A percentile compares a stretch with the other conserved stretches of the same genome.
Conservation (phyloP, 139 green algal genomes). For the Haematococcus lacustris region DNA sequence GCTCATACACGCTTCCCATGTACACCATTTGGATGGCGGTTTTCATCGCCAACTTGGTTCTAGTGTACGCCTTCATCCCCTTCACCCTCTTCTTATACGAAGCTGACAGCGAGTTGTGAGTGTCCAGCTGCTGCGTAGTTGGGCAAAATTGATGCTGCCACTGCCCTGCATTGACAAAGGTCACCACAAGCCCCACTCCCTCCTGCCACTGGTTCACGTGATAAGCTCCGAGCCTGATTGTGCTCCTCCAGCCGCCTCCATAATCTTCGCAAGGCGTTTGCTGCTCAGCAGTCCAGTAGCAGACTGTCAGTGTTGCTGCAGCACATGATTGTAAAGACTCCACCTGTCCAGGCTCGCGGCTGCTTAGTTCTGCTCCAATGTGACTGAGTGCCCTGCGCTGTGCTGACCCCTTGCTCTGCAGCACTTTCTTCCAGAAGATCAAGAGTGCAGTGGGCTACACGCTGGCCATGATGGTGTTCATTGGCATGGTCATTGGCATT, state of each 20-base stretch:
- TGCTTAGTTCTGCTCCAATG: too few relatives aligned
- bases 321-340: too few relatives aligned
- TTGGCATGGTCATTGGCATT: slow-evolving; percentile 64
- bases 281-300: too few relatives aligned
- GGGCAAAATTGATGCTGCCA: background rate
- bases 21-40: slow-evolving; percentile 76
- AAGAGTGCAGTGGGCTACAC: slow-evolving; percentile 56
- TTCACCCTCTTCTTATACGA: slow-evolving; percentile 98
- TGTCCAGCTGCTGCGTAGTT: too few relatives aligned
- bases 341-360: too few relatives aligned
- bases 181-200: too few relatives aligned
- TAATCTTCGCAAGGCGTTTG: too few relatives aligned
- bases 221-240: too few relatives aligned
- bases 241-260: too few relatives aligned
- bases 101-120: slow-evolving; percentile 78
- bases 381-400: background rate
- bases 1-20: slow-evolving; percentile 82
- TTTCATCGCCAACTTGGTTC: slow-evolving; percentile 77
- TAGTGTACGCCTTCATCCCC: slow-evolving; percentile 80
- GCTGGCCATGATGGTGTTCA: slow-evolving; percentile 29
- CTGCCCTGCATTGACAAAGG: background rate
- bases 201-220: too few relatives aligned
- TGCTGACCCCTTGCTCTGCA: slow-evolving; percentile 24
- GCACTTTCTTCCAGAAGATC: slow-evolving; percentile 46
- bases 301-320: too few relatives aligned